Percentiles rank a stretch among this genome's conserved stretches.
Conservation (phyloP, 495 filamentous ascomycete species). For the Hypoxylon cercidicola region DNA sequence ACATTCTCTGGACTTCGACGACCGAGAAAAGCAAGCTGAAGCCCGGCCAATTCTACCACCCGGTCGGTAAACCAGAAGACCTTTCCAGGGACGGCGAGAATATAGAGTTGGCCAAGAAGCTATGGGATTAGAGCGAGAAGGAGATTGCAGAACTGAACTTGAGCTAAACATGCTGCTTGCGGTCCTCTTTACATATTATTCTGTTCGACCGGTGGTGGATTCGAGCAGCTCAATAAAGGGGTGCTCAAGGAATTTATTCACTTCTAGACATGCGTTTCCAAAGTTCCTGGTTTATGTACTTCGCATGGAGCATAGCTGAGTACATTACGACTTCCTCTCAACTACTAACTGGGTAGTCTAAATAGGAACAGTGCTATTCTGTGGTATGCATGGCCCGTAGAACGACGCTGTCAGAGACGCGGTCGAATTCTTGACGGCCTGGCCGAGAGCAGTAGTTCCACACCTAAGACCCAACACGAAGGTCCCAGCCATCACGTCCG, state of each 20-base stretch:
- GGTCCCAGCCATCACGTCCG: constrained; percentile 58
- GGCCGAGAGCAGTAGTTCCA: constrained; percentile 46
- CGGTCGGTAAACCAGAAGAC: constrained; percentile 24
- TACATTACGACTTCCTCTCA: no score
- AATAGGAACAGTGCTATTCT: constrained; percentile 46
- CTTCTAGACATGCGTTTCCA: no score
- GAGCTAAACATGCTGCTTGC: constrained; percentile 20
- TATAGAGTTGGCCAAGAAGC: constrained; percentile 29
- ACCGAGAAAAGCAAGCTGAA: not conserved
- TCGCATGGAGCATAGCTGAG: no score
- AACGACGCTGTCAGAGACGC: constrained; percentile 37
- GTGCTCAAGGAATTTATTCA: no score
- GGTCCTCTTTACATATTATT: no score
- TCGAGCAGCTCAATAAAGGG: no score
- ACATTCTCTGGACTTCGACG: no score
- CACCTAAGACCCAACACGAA: constrained; percentile 54
- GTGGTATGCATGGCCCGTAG: constrained; percentile 45
- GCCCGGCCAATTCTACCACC: constrained; percentile 1
- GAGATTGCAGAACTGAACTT: constrained; percentile 33
- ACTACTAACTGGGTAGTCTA: constrained; percentile 4
- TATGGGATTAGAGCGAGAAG: constrained; percentile 47
- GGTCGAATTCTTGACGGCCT: constrained; percentile 46
- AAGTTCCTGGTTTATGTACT: no score
- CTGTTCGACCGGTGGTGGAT: no score
- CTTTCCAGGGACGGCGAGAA: constrained; percentile 22